These are phyloP conservation scores for Vitis hybrid DNA, from an alignment of 177 flowering plant genomes.

Conservation along the genomic window DNA sequence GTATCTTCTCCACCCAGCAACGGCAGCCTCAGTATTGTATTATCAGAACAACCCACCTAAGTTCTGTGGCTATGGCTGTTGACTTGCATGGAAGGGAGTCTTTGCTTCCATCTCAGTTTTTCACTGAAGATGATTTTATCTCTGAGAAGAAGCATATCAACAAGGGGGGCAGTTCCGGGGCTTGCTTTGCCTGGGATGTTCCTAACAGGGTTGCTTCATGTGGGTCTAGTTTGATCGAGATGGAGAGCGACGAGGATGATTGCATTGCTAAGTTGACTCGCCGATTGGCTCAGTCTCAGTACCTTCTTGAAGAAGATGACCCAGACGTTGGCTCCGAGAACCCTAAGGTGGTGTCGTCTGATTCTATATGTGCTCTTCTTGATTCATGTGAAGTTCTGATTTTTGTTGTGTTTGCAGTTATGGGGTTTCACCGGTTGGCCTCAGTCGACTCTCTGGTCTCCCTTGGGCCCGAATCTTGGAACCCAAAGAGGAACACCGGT, in stretches of 20 bases:
- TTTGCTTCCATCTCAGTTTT: slow-evolving; percentile 13
- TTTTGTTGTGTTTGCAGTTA: slow-evolving; percentile 4
- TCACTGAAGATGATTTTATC: background rate
- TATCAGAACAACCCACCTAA: slow-evolving; percentile 7
- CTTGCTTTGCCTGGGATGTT: background rate
- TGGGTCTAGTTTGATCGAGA: slow-evolving; percentile 14
- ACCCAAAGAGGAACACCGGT: slow-evolving; percentile 8
- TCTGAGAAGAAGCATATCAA: background rate
- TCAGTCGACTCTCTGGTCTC: slow-evolving; percentile 20
- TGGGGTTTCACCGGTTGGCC: slow-evolving; percentile 18
- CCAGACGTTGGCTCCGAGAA: background rate
- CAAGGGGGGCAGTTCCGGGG: background rate
- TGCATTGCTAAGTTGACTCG: slow-evolving; percentile 42
- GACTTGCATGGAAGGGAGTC: slow-evolving; percentile 18
- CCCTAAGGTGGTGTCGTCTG: background rate
- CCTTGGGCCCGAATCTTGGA: slow-evolving; percentile 10
- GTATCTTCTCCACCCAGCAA: slow-evolving; percentile 7
- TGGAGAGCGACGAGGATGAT: slow-evolving; percentile 26
- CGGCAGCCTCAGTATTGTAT: background rate
- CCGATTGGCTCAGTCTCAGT: slow-evolving; percentile 39
- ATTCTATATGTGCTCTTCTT: background rate
- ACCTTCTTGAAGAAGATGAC: slow-evolving; percentile 39
- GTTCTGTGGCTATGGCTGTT: slow-evolving; percentile 23
- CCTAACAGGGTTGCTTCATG: slow-evolving; percentile 6
- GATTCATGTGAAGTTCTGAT: background rate